Base-by-base conservation (phyloP, 75 land plant species). In the Selaginella moellendorffii region DNA sequence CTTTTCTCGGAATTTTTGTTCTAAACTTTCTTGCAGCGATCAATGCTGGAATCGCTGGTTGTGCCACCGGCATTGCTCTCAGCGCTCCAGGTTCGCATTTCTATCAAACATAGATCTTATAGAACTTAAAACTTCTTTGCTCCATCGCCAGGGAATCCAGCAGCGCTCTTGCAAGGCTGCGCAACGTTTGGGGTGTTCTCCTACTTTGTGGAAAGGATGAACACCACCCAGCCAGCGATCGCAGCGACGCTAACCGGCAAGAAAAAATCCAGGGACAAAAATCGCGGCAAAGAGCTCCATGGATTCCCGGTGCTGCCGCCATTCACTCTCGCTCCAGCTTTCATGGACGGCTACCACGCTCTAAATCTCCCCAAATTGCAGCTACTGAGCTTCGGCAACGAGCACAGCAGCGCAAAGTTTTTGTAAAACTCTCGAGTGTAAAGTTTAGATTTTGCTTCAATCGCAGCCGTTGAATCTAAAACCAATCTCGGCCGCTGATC, bases 11-110 rank as follows among this genome's bases (percentile, higher is more conserved):
- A 36, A n/a, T n/a, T n/a, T 36, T 36, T 36, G 14, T 5, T 36
- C 14, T 36, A 36, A 36, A 36, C 46, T 54, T 65, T 24, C 24
- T 71, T 75, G 27, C 79, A 92, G 98, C 81, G 26, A 73, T 83
- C 18, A 93, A 93, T 78, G 87, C 90, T 28, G 96, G 98, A 54
- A 78, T 93, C 54, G 96, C 98, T 22, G 98, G 98, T 24, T 93
- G 98, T 78, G 83, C 88, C 54, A 93, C 98, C 27, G 98, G 98
- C 27, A 78, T 93, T 61, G 96, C 90, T 26, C 65, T 93, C 24
- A 93, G 85, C 66, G 76, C 87, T 64, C 96, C 98, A 70, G 98
- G 98, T 90, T 28, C 21, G 2, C 24, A 20, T 18, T 23, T 5
- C 31, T 54, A 29, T 18, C 1, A 52, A 28, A 19, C 17, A 24